A percentile compares a stretch with the other conserved stretches of the same genome.
Conservation (phyloP, 441 rosid species). For the Gossypium aridum region DNA sequence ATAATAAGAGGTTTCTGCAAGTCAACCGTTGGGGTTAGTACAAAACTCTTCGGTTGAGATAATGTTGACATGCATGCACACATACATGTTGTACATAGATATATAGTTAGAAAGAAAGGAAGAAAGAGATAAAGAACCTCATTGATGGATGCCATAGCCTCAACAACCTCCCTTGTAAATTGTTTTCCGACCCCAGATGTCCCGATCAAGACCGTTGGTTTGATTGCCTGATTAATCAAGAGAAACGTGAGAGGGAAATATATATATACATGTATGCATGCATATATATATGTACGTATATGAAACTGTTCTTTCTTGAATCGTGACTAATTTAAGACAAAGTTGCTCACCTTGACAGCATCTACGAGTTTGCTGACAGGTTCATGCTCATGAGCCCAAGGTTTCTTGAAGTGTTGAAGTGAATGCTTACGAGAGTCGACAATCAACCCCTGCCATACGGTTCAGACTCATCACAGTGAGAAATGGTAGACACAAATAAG, state of each 20-base stretch:
- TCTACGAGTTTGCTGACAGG: conserved; percentile 59
- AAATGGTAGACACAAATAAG: no score
- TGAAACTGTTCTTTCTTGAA: not conserved
- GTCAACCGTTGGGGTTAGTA: conserved; percentile 11
- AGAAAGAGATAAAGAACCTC: conserved; percentile 42
- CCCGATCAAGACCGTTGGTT: conserved; percentile 91
- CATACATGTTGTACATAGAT: not conserved
- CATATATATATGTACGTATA: not conserved
- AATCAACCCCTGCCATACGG: conserved; percentile 59
- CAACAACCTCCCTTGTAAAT: conserved; percentile 83
- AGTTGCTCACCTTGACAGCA: conserved; percentile 62
- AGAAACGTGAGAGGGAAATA: conserved; percentile 7
- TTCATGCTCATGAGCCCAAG: conserved; percentile 87
- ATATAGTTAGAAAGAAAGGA: not conserved
- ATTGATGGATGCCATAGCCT: conserved; percentile 80
- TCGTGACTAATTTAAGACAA: not conserved
- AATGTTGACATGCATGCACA: not conserved
- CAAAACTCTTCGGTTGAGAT: conserved; percentile 5
- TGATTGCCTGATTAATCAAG: conserved; percentile 58
- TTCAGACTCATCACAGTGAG: not conserved
- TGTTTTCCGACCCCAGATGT: conserved; percentile 91
- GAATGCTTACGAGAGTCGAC: conserved; percentile 75
- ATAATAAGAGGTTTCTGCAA: conserved; percentile 82
- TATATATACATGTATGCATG: not conserved
- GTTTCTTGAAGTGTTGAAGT: conserved; percentile 92